Percentiles rank a stretch among this genome's conserved stretches.
Conservation (phyloP, 2,329 filamentous ascomycete genomes). For the Exophiala aquamarina region DNA sequence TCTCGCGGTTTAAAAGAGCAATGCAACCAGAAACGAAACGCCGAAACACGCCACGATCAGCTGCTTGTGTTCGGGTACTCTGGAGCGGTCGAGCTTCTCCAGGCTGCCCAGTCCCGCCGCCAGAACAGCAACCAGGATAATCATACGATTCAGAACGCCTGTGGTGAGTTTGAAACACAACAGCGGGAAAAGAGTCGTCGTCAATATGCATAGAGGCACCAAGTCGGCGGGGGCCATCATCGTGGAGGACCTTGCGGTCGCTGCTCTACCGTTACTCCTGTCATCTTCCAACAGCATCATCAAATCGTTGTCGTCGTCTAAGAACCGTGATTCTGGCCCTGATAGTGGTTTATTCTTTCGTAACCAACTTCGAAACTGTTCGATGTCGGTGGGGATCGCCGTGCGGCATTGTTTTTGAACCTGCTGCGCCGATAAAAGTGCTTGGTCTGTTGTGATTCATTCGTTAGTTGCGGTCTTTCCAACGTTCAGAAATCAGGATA, state of each 20-base stretch:
- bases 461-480: background rate
- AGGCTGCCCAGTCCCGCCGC: slow-evolving; percentile 17
- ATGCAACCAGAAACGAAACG: slow-evolving; percentile 20
- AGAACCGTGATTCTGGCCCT: slow-evolving; percentile 52
- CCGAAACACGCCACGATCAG: slow-evolving; percentile 24
- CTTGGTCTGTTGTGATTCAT: slow-evolving; percentile 29
- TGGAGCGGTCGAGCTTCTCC: slow-evolving; percentile 18
- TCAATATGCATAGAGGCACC: slow-evolving; percentile 18
- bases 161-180: slow-evolving; percentile 25
- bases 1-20: slow-evolving; percentile 14
- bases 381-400: slow-evolving; percentile 20
- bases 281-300: slow-evolving; percentile 16
- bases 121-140: slow-evolving; percentile 21
- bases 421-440: slow-evolving; percentile 28
- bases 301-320: slow-evolving; percentile 51
- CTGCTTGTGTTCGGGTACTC: slow-evolving; percentile 19
- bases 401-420: slow-evolving; percentile 16
- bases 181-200: slow-evolving; percentile 22
- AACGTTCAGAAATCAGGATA: background rate
- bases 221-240: background rate
- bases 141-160: slow-evolving; percentile 24
- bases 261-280: background rate
- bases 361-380: slow-evolving; percentile 56
- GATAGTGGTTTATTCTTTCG: slow-evolving; percentile 50
- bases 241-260: background rate